These are phyloP conservation scores for Cicer bijugum DNA, from an alignment of 306 rosid genomes.

Conservation along the genomic window DNA sequence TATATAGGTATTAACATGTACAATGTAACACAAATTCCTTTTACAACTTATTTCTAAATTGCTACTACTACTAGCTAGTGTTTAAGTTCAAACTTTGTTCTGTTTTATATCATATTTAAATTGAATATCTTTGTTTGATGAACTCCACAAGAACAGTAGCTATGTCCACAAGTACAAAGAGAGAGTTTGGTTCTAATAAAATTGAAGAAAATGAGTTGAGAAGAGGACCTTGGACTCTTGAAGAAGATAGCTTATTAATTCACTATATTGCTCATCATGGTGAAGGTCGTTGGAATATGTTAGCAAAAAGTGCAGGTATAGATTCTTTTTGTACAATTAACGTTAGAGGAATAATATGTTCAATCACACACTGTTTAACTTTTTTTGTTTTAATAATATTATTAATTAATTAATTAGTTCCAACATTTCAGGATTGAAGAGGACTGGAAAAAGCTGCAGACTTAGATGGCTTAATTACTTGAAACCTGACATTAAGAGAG, in stretches of 20 bases:
- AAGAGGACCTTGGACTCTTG: constrained; percentile 97
- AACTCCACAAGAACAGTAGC: constrained; percentile 38
- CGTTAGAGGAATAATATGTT: constrained; percentile 32
- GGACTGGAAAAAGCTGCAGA: constrained; percentile 97
- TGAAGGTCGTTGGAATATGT: constrained; percentile 91
- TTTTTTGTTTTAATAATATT: not conserved
- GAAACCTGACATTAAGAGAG: constrained; percentile 94
- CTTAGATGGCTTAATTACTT: constrained; percentile 92
- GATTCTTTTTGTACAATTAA: constrained; percentile 7
- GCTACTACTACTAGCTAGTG: not conserved
- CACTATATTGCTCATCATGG: constrained; percentile 86
- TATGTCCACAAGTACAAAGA: constrained; percentile 60
- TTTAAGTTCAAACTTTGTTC: constrained; percentile 32
- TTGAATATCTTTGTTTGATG: not conserved
- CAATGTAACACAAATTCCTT: constrained; percentile 39
- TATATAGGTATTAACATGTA: constrained; percentile 44
- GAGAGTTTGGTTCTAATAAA: constrained; percentile 45
- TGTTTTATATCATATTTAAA: constrained; percentile 44
- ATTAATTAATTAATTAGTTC: constrained; percentile 2
- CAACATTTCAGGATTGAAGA: constrained; percentile 75
- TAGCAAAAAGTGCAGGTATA: constrained; percentile 88
- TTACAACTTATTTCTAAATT: constrained; percentile 36
- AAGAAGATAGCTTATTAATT: constrained; percentile 85
- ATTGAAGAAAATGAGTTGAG: constrained; percentile 65
- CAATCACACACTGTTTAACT: constrained; percentile 27